Conservation (phyloP, 2,329 filamentous ascomycete species). For the Fusarium falciforme region DNA sequence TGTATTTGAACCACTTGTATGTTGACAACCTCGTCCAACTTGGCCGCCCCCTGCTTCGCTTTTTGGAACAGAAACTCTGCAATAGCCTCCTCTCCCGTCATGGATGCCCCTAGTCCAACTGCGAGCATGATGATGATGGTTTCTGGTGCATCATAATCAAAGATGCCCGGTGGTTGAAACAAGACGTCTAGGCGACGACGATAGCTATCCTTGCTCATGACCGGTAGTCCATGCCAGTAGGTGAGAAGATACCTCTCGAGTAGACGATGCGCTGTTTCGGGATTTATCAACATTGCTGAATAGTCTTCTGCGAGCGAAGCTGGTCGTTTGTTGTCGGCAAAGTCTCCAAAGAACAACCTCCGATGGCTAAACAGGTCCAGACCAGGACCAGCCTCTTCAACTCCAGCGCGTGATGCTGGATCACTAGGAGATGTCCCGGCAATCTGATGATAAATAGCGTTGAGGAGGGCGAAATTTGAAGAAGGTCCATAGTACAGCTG, state of each 20-base stretch:
- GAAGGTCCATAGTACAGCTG: conserved; percentile 60
- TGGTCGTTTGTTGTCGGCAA: conserved; percentile 49
- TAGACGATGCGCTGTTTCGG: conserved; percentile 51
- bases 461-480: conserved; percentile 57
- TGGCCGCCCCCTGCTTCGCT: conserved; percentile 51
- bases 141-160: conserved; percentile 48
- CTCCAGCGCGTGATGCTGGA: conserved; percentile 37
- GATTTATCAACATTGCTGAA: conserved; percentile 52
- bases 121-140: conserved; percentile 53
- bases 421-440: conserved; percentile 41
- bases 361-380: conserved; percentile 47
- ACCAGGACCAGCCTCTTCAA: conserved; percentile 48
- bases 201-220: conserved; percentile 49
- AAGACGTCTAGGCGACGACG: conserved; percentile 50
- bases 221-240: conserved; percentile 53
- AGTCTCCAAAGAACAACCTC: conserved; percentile 49
- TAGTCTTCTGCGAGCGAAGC: conserved; percentile 35
- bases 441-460: conserved; percentile 48
- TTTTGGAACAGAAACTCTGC: conserved; percentile 56
- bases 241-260: conserved; percentile 55
- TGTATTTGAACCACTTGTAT: conserved; percentile 56
- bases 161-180: conserved; percentile 46
- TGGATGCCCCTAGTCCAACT: conserved; percentile 52
- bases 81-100: conserved; percentile 52
- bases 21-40: conserved; percentile 58